Evolutionary conservation across 176 grass and related monocot genomes (phyloP).

Genomic region (Hsuehochloa calcarea): DNA sequence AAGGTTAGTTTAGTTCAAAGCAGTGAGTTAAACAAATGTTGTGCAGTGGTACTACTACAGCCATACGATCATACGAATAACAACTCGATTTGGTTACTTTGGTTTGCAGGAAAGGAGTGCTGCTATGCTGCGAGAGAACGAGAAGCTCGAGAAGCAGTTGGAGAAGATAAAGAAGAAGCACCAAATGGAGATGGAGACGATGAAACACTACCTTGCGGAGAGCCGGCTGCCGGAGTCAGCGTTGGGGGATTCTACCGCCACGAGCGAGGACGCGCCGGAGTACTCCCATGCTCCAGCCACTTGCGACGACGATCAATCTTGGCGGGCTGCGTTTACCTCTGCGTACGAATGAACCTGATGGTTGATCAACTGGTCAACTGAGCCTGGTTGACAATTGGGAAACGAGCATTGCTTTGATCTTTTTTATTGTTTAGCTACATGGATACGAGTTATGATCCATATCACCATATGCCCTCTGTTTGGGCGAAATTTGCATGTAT

Average conservation of each 20-base stretch:
- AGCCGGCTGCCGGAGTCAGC: conserved; percentile 90
- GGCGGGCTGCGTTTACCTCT: conserved; percentile 72
- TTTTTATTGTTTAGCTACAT: conserved; percentile 19
- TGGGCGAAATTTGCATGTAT: not conserved
- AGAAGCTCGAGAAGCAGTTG: conserved; percentile 80
- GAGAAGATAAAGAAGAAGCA: conserved; percentile 92
- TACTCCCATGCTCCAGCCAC: not conserved
- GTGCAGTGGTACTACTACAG: not conserved
- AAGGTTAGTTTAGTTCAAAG: conserved; percentile 50
- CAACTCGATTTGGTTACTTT: conserved; percentile 11
- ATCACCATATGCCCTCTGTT: not conserved
- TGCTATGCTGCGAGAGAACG: conserved; percentile 61
- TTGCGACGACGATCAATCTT: conserved; percentile 71
- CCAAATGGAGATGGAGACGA: conserved; percentile 75
- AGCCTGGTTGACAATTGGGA: conserved; percentile 37
- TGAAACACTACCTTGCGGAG: conserved; percentile 91
- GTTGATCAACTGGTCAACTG: conserved; percentile 41
- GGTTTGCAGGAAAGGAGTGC: conserved; percentile 55
- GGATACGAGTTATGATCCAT: not conserved
- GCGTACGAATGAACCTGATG: conserved; percentile 49
- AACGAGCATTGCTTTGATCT: not conserved
- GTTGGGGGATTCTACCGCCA: conserved; percentile 58
- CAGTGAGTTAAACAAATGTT: not conserved
- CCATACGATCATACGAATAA: not conserved
- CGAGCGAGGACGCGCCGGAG: conserved; percentile 30